Evolutionary conservation across 371 early-diverging fungal genomes (phyloP).

Genomic region (Batkoa obscura): DNA sequence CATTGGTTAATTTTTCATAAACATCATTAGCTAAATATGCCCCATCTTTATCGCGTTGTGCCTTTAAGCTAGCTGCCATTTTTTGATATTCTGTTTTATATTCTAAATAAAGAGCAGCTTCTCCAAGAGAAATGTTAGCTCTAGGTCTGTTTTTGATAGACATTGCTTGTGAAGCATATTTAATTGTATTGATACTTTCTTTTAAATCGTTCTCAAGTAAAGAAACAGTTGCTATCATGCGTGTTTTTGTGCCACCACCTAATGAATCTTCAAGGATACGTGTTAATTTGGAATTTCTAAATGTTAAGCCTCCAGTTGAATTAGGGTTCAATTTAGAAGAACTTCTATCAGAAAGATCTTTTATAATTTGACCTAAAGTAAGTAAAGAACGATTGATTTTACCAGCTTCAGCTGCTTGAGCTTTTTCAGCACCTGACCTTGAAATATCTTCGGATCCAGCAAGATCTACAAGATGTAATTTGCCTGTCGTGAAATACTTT

Average conservation of each 20-base stretch:
- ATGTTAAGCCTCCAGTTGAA: slow-evolving; percentile 41
- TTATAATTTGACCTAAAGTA: slow-evolving; percentile 85
- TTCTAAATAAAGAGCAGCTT: too few relatives aligned
- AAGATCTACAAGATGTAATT: slow-evolving; percentile 90
- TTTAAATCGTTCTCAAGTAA: slow-evolving; percentile 56
- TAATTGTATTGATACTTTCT: slow-evolving; percentile 81
- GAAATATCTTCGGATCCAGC: slow-evolving; percentile 95
- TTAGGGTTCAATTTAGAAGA: slow-evolving; percentile 21
- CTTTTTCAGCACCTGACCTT: slow-evolving; percentile 73
- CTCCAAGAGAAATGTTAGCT: slow-evolving; percentile 28
- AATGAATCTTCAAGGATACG: slow-evolving; percentile 88
- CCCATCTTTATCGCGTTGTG: too few relatives aligned
- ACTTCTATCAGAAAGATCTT: slow-evolving; percentile 51
- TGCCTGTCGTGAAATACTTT: slow-evolving; percentile 50
- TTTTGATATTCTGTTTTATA: too few relatives aligned
- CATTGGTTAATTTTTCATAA: too few relatives aligned
- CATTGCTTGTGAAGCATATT: slow-evolving; percentile 90
- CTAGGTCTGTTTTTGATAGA: slow-evolving; percentile 83
- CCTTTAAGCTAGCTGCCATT: too few relatives aligned
- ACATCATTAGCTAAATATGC: too few relatives aligned
- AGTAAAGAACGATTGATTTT: slow-evolving; percentile 78
- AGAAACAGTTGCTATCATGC: slow-evolving; percentile 88
- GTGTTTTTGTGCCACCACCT: slow-evolving; percentile 82
- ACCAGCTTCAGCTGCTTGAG: slow-evolving; percentile 79
- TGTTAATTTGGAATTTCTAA: slow-evolving; percentile 87